Evolutionary conservation across 2,329 filamentous ascomycete genomes (phyloP).

Genomic region (Paraphoma chrysanthemicola): DNA sequence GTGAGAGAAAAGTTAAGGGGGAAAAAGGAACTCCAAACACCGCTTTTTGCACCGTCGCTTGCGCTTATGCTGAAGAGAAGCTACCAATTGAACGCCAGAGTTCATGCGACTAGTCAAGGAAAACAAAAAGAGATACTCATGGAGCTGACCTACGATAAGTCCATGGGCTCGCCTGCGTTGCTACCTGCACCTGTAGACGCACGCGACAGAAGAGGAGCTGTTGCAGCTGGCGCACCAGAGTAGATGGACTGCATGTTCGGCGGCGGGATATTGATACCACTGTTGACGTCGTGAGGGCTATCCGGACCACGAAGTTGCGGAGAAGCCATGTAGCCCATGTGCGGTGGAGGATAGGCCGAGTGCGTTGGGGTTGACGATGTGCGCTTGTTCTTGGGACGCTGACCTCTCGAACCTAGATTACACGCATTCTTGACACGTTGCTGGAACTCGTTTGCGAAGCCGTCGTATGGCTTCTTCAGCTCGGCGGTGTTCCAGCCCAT

Average conservation of each 20-base stretch:
- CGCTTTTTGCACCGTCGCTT: background rate
- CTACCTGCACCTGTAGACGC: conserved; percentile 9
- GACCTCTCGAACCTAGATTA: conserved; percentile 34
- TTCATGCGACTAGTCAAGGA: background rate
- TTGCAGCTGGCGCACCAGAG: conserved; percentile 3
- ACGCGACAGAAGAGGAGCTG: conserved; percentile 4
- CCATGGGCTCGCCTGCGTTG: conserved; percentile 25
- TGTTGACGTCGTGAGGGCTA: conserved; percentile 16
- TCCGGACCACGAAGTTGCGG: conserved; percentile 20
- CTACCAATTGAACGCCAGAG: background rate
- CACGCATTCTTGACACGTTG: conserved; percentile 45
- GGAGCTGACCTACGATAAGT: conserved; percentile 14
- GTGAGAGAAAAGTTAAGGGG: background rate
- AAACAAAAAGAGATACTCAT: background rate
- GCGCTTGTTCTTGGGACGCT: conserved; percentile 25
- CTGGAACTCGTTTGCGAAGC: conserved; percentile 42
- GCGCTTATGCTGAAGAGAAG: background rate
- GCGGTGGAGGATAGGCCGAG: conserved; percentile 17
- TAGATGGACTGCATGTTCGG: conserved; percentile 20
- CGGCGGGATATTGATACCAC: conserved; percentile 27
- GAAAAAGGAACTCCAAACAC: background rate
- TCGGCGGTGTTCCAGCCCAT: conserved; percentile 43
- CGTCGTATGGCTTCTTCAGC: conserved; percentile 45
- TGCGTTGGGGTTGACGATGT: conserved; percentile 26
- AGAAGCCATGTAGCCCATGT: conserved; percentile 27